A percentile compares a stretch with the other conserved stretches of the same genome.
phyloP scores from a whole-genome alignment of 176 grass and related monocot species.

The Cocos nucifera region DNA sequence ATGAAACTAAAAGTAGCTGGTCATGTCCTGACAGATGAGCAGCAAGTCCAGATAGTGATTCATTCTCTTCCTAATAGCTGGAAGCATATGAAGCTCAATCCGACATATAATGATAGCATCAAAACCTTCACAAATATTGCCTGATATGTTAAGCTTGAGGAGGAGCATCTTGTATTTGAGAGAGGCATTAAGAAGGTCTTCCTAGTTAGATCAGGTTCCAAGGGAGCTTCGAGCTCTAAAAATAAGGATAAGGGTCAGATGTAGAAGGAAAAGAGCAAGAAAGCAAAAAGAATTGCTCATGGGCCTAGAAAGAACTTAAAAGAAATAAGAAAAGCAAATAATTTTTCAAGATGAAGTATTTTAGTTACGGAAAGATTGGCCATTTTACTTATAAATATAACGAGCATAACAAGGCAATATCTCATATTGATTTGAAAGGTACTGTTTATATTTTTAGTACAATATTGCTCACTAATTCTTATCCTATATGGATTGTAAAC shows the following conservation, averaged over 20 bases:
- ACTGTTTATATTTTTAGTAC: too few species aligned
- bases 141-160: neutral
- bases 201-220: neutral
- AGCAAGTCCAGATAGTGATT: conserved; percentile 3
- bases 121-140: conserved; percentile 1
- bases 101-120: conserved; percentile 3
- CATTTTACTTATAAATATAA: neutral
- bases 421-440: neutral
- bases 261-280: neutral
- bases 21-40: neutral
- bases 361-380: neutral
- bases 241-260: too few species aligned
- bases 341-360: neutral
- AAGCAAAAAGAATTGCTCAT: neutral
- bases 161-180: neutral
- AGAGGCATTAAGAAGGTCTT: neutral
- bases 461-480: too few species aligned
- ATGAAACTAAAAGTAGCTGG: neutral
- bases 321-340: too few species aligned
- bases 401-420: too few species aligned
- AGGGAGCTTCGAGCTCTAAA: too few species aligned
- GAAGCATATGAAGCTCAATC: neutral
- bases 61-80: neutral
- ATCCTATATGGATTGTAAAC: too few species aligned
- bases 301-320: neutral